Conservation (phyloP, 345 rosid genomes). For the Pugionium cornutum region DNA sequence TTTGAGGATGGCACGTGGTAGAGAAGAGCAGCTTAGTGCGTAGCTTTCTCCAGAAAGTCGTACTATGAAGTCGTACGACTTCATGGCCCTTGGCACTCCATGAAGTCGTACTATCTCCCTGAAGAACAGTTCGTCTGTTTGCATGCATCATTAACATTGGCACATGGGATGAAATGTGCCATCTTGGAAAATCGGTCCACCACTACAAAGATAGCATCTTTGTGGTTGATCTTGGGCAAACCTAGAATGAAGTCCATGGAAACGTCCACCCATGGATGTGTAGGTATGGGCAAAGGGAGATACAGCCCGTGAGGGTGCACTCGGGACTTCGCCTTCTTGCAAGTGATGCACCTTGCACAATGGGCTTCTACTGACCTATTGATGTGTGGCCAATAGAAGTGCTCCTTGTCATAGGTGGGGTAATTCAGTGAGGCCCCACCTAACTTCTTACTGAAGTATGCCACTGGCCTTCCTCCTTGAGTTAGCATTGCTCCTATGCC, state of each 20-base stretch:
- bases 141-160: not conserved
- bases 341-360: not conserved
- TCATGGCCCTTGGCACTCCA: not conserved
- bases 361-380: not conserved
- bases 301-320: not conserved
- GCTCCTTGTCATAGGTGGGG: too few species aligned
- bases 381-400: not conserved
- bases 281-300: not conserved
- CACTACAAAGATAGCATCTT: constrained; percentile 1
- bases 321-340: not conserved
- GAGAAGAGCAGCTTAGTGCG: too few species aligned
- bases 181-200: constrained; percentile 14
- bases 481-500: too few species aligned
- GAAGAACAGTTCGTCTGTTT: not conserved
- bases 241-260: not conserved
- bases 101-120: not conserved
- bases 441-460: too few species aligned
- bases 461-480: too few species aligned
- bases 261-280: not conserved
- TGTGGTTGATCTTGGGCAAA: not conserved
- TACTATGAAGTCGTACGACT: too few species aligned
- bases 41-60: too few species aligned
- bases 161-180: not conserved
- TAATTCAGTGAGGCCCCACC: too few species aligned
- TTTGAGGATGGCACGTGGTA: too few species aligned